These are phyloP conservation scores for Echria macrotheca DNA, from an alignment of 495 filamentous ascomycete genomes.

Conservation along the genomic window DNA sequence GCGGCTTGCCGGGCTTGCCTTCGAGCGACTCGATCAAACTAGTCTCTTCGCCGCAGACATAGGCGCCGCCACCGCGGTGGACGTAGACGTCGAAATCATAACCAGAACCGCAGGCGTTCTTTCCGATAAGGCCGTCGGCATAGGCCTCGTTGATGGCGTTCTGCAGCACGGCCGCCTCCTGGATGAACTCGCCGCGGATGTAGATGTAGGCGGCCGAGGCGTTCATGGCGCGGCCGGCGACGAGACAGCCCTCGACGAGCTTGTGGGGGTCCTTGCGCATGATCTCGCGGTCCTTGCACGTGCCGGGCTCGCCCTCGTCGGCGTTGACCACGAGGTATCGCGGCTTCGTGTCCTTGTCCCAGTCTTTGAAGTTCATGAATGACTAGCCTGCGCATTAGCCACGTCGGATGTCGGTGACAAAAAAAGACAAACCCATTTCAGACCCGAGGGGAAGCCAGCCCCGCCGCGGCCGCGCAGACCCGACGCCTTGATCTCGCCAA, in stretches of 20 bases:
- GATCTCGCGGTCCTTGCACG: slow-evolving; percentile 99
- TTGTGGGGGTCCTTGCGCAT: slow-evolving; percentile 99
- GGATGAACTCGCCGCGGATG: slow-evolving; percentile 97
- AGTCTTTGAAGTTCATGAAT: slow-evolving; percentile 99
- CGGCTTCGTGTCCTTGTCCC: slow-evolving; percentile 96
- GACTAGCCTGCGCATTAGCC: slow-evolving; percentile 50
- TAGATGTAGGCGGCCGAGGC: slow-evolving; percentile 98
- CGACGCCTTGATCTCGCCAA: slow-evolving; percentile 91
- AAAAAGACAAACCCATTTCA: slow-evolving; percentile 85
- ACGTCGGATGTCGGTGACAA: slow-evolving; percentile 21
- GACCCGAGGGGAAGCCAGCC: slow-evolving; percentile 92
- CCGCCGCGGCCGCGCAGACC: slow-evolving; percentile 93
- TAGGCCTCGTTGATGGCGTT: slow-evolving; percentile 97
- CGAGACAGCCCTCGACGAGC: slow-evolving; percentile 92
- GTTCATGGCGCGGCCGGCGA: slow-evolving; percentile 96
- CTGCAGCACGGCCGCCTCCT: slow-evolving; percentile 91
- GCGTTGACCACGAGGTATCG: slow-evolving; percentile 97
- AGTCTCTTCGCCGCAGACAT: slow-evolving; percentile 97
- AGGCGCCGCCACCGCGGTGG: slow-evolving; percentile 95
- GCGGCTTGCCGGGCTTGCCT: slow-evolving; percentile 96
- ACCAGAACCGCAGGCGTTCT: slow-evolving; percentile 93
- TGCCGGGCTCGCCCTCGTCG: slow-evolving; percentile 97
- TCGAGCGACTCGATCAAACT: slow-evolving; percentile 96
- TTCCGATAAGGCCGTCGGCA: slow-evolving; percentile 84
- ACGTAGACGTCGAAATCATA: slow-evolving; percentile 98